These are phyloP conservation scores for Rhododendron mucronatum DNA, from an alignment of 148 eudicot genomes.

Conservation along the genomic window DNA sequence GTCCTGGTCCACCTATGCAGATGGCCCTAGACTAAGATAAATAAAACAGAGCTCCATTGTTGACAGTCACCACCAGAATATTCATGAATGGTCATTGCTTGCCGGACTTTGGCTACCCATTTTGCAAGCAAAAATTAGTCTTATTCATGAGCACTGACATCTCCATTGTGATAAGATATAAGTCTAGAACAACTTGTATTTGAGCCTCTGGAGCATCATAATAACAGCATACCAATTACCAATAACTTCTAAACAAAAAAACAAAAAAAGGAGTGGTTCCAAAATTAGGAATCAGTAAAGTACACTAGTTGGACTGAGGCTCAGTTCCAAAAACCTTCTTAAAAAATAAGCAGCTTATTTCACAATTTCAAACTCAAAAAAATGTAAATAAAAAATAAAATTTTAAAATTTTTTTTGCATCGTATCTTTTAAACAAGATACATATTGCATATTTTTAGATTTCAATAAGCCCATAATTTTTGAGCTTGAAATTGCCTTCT, in stretches of 20 bases:
- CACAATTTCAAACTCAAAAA: no score
- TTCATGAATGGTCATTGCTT: slow-evolving; percentile 23
- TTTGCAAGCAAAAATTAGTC: neutral
- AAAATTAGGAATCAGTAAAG: neutral
- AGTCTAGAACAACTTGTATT: neutral
- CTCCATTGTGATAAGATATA: neutral
- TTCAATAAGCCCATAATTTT: no score
- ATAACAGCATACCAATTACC: neutral
- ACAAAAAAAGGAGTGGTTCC: neutral
- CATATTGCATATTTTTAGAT: no score
- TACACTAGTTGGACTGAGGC: neutral
- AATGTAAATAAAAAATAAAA: no score
- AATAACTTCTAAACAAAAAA: neutral
- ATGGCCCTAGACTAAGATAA: slow-evolving; percentile 30
- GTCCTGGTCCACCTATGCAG: slow-evolving; percentile 29
- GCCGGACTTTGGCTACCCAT: slow-evolving; percentile 23
- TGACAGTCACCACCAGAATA: slow-evolving; percentile 21
- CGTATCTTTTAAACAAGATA: no score
- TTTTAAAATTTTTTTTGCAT: no score
- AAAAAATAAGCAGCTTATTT: no score
- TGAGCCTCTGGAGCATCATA: neutral
- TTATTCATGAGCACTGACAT: neutral
- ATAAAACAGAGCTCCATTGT: slow-evolving; percentile 27
- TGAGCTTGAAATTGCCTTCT: no score
- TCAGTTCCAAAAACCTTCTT: no score